These are phyloP conservation scores for Erysimum cheiri DNA, from an alignment of 441 rosid genomes.

Conservation along the genomic window DNA sequence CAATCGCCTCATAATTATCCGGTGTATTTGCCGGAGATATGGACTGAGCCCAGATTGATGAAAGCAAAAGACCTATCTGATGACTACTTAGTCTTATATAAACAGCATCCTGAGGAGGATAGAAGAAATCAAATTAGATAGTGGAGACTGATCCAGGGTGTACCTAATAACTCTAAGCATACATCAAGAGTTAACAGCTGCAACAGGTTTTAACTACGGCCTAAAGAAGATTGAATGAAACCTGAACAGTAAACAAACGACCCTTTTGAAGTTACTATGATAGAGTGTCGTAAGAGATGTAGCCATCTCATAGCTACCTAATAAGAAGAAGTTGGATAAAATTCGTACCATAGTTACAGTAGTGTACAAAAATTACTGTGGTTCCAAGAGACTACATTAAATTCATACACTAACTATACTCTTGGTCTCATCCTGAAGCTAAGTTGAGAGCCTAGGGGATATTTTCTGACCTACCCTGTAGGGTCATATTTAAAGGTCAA, in stretches of 20 bases:
- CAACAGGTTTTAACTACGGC: not conserved
- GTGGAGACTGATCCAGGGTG: conserved; percentile 17
- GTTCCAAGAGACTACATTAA: conserved; percentile 4
- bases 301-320: conserved; percentile 9
- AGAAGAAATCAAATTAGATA: conserved; percentile 31
- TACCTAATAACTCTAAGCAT: conserved; percentile 2
- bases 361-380: not conserved
- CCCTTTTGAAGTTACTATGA: not conserved
- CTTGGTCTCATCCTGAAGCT: conserved; percentile 19
- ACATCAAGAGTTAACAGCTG: conserved; percentile 17
- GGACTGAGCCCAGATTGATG: conserved; percentile 83
- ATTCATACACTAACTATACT: not conserved
- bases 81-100: conserved; percentile 72
- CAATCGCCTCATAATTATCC: conserved; percentile 74
- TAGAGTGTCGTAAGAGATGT: not conserved
- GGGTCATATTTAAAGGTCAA: not conserved
- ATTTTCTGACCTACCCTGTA: conserved; percentile 4
- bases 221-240: conserved; percentile 6
- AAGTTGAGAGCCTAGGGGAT: conserved; percentile 20
- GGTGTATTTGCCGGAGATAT: conserved; percentile 75
- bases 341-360: conserved; percentile 1
- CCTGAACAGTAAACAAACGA: conserved; percentile 1
- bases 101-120: conserved; percentile 44
- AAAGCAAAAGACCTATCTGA: conserved; percentile 77
- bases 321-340: not conserved